These are phyloP conservation scores for Nicotiana benthamiana DNA, from an alignment of 257 asterid genomes.

Conservation along the genomic window DNA sequence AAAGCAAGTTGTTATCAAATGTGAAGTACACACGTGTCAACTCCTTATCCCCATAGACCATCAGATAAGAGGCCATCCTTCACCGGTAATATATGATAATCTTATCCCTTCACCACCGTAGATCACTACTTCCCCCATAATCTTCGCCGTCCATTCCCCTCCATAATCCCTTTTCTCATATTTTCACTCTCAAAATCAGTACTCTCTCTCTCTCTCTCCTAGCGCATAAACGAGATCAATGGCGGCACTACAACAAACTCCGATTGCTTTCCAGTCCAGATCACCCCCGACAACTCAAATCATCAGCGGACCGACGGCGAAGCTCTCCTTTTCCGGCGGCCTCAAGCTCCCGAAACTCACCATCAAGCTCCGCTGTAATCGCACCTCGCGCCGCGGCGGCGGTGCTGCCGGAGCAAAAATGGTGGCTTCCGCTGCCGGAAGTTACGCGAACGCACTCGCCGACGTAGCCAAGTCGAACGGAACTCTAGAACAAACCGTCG, in stretches of 20 bases:
- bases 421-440: conserved; percentile 52
- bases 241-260: conserved; percentile 63
- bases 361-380: conserved; percentile 17
- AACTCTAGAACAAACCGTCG: conserved; percentile 30
- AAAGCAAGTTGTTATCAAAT: not conserved
- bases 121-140: not conserved
- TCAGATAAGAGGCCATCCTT: conserved; percentile 39
- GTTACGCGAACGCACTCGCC: conserved; percentile 76
- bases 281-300: conserved; percentile 35
- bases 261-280: conserved; percentile 38
- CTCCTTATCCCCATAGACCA: conserved; percentile 16
- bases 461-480: conserved; percentile 61
- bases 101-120: conserved; percentile 27
- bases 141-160: conserved; percentile 26
- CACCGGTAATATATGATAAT: conserved; percentile 28
- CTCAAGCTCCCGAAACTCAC: conserved; percentile 46
- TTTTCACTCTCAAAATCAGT: not conserved
- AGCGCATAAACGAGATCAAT: conserved; percentile 17
- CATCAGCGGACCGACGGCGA: conserved; percentile 19
- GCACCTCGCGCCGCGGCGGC: conserved; percentile 14
- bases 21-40: conserved; percentile 30
- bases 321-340: conserved; percentile 37
- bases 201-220: not conserved
- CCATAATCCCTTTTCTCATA: conserved; percentile 19
- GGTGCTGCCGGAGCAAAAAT: conserved; percentile 41